phyloP scores from a whole-genome alignment of 2,329 filamentous ascomycete species.

The Chaetomiaceae sp. region DNA sequence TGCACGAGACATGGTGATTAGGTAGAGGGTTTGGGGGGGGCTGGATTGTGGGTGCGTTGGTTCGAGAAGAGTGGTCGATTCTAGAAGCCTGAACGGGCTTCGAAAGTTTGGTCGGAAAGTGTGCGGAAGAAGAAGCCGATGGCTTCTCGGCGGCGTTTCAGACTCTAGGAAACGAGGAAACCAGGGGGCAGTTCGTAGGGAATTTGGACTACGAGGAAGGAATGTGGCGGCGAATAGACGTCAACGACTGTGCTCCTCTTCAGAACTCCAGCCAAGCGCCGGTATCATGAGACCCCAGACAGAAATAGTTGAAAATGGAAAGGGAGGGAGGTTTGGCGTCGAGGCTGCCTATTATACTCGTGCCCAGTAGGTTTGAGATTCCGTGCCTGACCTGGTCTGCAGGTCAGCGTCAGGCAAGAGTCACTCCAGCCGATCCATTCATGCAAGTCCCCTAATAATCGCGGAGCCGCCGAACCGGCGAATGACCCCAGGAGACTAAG shows the following conservation, averaged over 20 bases:
- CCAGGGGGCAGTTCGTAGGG: no score
- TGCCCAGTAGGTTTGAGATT: no score
- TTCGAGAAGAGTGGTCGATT: no score
- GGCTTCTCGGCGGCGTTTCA: no score
- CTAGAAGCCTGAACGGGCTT: no score
- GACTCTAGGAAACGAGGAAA: no score
- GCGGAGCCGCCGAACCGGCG: neutral
- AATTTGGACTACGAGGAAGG: no score
- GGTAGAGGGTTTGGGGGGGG: no score
- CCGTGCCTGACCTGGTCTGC: neutral
- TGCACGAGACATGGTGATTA: constrained; percentile 16
- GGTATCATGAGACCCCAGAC: neutral
- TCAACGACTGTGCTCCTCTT: neutral
- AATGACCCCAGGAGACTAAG: no score
- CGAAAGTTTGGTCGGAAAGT: no score
- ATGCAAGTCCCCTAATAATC: neutral
- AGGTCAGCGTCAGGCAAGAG: neutral
- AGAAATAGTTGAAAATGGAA: neutral
- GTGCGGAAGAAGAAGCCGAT: no score
- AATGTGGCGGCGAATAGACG: neutral
- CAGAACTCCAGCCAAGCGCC: neutral
- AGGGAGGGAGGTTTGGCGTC: neutral
- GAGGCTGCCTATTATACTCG: constrained; percentile 2
- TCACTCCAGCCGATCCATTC: neutral
- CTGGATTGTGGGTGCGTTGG: no score